Evolutionary conservation across 768 basidiomycete genomes (phyloP).

Genomic region (Cyclocybe cylindracea): DNA sequence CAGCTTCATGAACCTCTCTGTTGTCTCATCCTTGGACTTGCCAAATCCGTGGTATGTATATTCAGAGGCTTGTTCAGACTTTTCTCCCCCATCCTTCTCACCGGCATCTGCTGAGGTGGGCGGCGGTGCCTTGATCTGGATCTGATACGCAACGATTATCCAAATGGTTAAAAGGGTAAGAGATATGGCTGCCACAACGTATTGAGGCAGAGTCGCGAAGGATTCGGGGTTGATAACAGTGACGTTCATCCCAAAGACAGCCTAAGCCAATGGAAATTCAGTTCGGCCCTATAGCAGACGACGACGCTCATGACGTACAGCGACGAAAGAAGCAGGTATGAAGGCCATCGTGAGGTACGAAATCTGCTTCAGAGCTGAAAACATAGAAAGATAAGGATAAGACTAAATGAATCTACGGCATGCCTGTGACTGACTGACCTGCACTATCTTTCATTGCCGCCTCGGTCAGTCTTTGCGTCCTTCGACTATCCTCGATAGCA

Average conservation of each 20-base stretch:
- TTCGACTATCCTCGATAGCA: slow-evolving; percentile 47
- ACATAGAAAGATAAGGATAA: neutral
- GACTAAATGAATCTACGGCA: neutral
- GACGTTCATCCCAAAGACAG: slow-evolving; percentile 60
- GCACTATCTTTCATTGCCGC: slow-evolving; percentile 41
- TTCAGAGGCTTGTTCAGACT: neutral
- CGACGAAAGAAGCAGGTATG: slow-evolving; percentile 53
- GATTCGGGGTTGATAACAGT: slow-evolving; percentile 35
- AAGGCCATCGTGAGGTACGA: slow-evolving; percentile 65
- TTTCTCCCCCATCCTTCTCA: neutral
- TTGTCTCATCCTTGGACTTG: neutral
- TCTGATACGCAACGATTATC: slow-evolving; percentile 48
- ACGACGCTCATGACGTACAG: slow-evolving; percentile 27
- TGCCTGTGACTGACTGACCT: slow-evolving; percentile 21
- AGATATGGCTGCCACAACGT: slow-evolving; percentile 36
- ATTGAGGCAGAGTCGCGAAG: slow-evolving; percentile 36
- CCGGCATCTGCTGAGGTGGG: neutral
- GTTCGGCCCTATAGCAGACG: neutral
- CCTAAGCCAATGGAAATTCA: slow-evolving; percentile 25
- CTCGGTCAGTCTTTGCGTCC: slow-evolving; percentile 43
- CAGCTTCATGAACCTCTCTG: slow-evolving; percentile 7
- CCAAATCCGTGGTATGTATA: slow-evolving; percentile 2
- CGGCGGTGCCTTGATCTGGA: slow-evolving; percentile 19
- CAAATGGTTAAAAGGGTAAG: slow-evolving; percentile 47
- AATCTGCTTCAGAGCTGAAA: slow-evolving; percentile 50